These are phyloP conservation scores for Boletellus ananas DNA, from an alignment of 768 basidiomycete species.

Conservation along the genomic window DNA sequence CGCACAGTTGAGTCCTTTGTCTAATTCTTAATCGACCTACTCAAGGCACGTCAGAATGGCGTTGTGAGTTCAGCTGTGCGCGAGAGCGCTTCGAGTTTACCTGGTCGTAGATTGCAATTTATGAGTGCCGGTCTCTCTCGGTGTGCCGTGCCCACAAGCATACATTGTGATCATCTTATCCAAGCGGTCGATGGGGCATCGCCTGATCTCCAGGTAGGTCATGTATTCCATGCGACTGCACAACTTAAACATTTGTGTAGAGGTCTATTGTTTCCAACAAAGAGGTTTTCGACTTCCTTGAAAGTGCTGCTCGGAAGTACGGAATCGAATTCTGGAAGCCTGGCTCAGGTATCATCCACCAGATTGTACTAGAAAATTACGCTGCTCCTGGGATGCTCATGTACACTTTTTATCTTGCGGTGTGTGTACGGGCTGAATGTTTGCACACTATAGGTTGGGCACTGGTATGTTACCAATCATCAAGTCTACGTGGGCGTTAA, in stretches of 20 bases:
- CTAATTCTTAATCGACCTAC: not conserved
- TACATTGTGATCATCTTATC: slow-evolving; percentile 98
- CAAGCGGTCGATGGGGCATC: slow-evolving; percentile 89
- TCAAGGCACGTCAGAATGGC: slow-evolving; percentile 62
- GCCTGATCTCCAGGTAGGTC: slow-evolving; percentile 70
- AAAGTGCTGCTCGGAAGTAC: slow-evolving; percentile 86
- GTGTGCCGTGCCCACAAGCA: slow-evolving; percentile 84
- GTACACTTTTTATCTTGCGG: slow-evolving; percentile 38
- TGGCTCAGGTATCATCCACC: slow-evolving; percentile 89
- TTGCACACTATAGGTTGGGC: slow-evolving; percentile 56
- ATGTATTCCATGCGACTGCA: not conserved
- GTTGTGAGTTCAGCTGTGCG: slow-evolving; percentile 44
- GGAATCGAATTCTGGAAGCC: slow-evolving; percentile 99
- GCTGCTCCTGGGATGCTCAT: slow-evolving; percentile 94
- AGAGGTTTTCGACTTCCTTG: slow-evolving; percentile 96
- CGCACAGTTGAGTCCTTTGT: slow-evolving; percentile 62
- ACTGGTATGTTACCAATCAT: slow-evolving; percentile 51
- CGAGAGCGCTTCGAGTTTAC: slow-evolving; percentile 2
- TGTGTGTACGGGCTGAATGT: slow-evolving; percentile 1
- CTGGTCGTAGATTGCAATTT: slow-evolving; percentile 73
- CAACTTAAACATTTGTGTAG: slow-evolving; percentile 34
- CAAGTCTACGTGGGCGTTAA: not conserved
- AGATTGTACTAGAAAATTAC: slow-evolving; percentile 97
- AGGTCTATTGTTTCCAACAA: slow-evolving; percentile 83
- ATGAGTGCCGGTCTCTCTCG: slow-evolving; percentile 90